Base-by-base conservation (phyloP, 2,329 filamentous ascomycete species). In the Hyphodiscus sp. region DNA sequence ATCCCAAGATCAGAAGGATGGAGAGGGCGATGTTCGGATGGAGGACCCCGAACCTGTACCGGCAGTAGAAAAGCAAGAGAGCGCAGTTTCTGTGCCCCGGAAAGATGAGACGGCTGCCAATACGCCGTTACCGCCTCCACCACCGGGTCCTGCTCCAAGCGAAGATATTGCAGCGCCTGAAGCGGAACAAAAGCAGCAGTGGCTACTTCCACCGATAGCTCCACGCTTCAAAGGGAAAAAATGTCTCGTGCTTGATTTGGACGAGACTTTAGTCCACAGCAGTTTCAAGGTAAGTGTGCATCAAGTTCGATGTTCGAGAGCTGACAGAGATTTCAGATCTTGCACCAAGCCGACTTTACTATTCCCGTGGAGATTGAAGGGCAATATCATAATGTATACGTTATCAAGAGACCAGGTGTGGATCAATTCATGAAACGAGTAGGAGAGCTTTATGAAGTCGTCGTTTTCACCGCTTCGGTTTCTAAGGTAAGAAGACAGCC, bases 371-470 rank as follows among this genome's bases (percentile, higher is more conserved):
- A 99, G 68, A 99, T 99, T 60, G 94, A 99, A 75, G 94, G 94
- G 53, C 95, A 96, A 71, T 97, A 95, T 69, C 94, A 99, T 74
- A 99, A 99, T 67, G 95, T 99, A 51, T 99, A 99, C 69, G 94
- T 99, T 61, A 99, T 99, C 71, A 99, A 99, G 75, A 84, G 94
- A 65, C 94, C 94, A n/a, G 94, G 94, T 51, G 94, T 99, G 19
- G 94, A 99, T 68, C 86, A 95, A 60, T 99, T 99, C 72, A 96
- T 99, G 90, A 97, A 97, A 77, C 80, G 94, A 55, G 91, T 99
- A 38, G 94, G 94, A 48, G 94, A 99, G 73, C 78, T 99, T 48
- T 99, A 97, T 67, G 94, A 99, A 74, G 92, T 99, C 47, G 94
- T 99, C 23, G 92, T 99, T 45, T 99, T 99, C 69, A 99, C 94